These are phyloP conservation scores for Dictyophora rubrovolvata DNA, from an alignment of 768 basidiomycete species.

Conservation along the genomic window DNA sequence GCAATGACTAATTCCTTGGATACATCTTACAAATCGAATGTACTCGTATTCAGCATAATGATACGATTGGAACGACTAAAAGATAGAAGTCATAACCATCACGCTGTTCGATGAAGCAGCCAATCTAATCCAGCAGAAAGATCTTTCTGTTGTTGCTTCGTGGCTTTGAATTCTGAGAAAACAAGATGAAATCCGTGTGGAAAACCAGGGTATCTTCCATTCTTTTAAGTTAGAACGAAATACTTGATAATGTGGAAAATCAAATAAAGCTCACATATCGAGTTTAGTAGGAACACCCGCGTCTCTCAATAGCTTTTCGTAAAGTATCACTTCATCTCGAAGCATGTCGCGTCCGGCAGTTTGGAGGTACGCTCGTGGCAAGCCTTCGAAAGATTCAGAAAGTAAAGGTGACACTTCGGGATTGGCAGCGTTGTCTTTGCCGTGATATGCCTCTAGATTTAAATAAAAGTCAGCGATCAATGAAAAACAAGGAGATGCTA, in stretches of 20 bases:
- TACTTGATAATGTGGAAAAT: background rate
- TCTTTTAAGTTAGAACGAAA: background rate
- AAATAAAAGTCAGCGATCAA: background rate
- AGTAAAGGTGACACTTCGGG: constrained; percentile 16
- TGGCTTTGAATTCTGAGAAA: constrained; percentile 9
- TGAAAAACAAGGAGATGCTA: background rate
- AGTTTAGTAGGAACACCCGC: constrained; percentile 16
- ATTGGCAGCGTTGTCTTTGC: background rate
- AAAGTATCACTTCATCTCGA: constrained; percentile 21
- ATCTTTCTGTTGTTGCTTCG: constrained; percentile 13
- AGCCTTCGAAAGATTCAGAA: constrained; percentile 12
- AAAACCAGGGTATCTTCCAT: background rate
- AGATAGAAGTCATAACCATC: too few relatives aligned
- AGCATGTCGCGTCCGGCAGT: constrained; percentile 17
- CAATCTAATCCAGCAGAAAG: constrained; percentile 13
- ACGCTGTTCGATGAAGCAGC: constrained; percentile 10
- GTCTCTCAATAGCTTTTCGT: constrained; percentile 17
- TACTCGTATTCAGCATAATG: too few relatives aligned
- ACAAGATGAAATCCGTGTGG: background rate
- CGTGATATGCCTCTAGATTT: background rate
- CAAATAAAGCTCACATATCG: constrained; percentile 12
- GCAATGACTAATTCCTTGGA: too few relatives aligned
- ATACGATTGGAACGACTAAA: too few relatives aligned
- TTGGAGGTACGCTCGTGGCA: constrained; percentile 19
- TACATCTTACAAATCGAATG: too few relatives aligned